These are phyloP conservation scores for Vaccinium corymbosum DNA, from an alignment of 148 eudicot genomes.

Conservation along the genomic window DNA sequence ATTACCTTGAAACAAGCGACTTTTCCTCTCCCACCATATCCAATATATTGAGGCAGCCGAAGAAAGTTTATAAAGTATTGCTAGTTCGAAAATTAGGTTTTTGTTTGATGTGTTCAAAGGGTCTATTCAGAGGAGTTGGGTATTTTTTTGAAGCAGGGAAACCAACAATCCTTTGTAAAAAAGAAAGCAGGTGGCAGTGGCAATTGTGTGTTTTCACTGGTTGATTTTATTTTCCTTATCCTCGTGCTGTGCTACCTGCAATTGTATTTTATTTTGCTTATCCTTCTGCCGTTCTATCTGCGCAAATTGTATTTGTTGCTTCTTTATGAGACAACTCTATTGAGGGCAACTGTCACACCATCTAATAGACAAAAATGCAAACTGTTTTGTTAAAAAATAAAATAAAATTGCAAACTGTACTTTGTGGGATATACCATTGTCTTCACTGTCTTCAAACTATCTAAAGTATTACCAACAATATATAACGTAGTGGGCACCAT, in stretches of 20 bases:
- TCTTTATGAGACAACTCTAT: not conserved
- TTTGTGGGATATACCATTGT: too few relatives aligned
- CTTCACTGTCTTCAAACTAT: not conserved
- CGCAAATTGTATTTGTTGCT: not conserved
- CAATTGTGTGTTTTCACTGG: not conserved
- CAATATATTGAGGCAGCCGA: too few relatives aligned
- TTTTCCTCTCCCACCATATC: too few relatives aligned
- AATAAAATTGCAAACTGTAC: too few relatives aligned
- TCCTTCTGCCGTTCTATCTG: not conserved
- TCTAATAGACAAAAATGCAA: not conserved
- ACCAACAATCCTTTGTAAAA: not conserved
- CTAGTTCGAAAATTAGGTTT: slow-evolving; percentile 12
- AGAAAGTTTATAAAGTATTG: not conserved
- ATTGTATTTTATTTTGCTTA: not conserved
- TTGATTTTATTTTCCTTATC: not conserved
- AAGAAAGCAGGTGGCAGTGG: not conserved
- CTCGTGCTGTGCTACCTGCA: not conserved
- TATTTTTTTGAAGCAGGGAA: not conserved
- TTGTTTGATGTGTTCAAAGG: not conserved
- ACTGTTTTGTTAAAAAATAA: too few relatives aligned
- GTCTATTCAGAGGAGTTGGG: not conserved
- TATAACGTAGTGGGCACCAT: not conserved
- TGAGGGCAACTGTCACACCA: not conserved
- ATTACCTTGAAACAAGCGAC: too few relatives aligned
- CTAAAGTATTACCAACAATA: not conserved